Conservation (phyloP, 2,329 filamentous ascomycete species). For the Aspergillus bombycis region DNA sequence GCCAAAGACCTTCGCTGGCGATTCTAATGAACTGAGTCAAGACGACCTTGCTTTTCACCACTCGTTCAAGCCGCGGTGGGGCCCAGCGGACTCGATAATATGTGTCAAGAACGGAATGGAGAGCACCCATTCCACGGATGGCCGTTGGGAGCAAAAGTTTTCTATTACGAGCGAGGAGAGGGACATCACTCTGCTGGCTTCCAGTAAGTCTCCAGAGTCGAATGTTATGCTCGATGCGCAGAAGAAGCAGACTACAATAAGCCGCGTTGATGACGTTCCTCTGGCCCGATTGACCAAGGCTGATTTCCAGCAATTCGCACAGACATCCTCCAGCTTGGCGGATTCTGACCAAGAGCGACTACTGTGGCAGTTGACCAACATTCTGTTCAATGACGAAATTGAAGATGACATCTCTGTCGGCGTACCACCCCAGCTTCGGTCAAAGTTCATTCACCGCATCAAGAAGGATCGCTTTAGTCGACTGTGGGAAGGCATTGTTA, state of each 20-base stretch:
- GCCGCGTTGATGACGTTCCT: conserved; percentile 62
- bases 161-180: conserved; percentile 45
- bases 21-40: conserved; percentile 63
- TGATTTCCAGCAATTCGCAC: conserved; percentile 38
- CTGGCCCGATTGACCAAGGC: conserved; percentile 45
- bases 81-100: conserved; percentile 71
- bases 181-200: conserved; percentile 34
- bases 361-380: conserved; percentile 83
- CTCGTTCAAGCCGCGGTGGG: conserved; percentile 79
- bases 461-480: conserved; percentile 52
- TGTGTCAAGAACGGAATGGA: conserved; percentile 55
- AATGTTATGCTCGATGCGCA: conserved; percentile 39
- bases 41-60: conserved; percentile 70
- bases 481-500: conserved; percentile 46
- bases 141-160: conserved; percentile 57
- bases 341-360: conserved; percentile 41
- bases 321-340: conserved; percentile 31
- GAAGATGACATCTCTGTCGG: conserved; percentile 50
- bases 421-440: conserved; percentile 42
- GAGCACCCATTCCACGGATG: conserved; percentile 22
- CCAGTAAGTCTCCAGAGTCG: conserved; percentile 28
- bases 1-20: conserved; percentile 67
- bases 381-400: conserved; percentile 76
- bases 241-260: conserved; percentile 46
- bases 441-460: conserved; percentile 47